These are phyloP conservation scores for Monilinia laxa DNA, from an alignment of 2,329 filamentous ascomycete species.

Conservation along the genomic window DNA sequence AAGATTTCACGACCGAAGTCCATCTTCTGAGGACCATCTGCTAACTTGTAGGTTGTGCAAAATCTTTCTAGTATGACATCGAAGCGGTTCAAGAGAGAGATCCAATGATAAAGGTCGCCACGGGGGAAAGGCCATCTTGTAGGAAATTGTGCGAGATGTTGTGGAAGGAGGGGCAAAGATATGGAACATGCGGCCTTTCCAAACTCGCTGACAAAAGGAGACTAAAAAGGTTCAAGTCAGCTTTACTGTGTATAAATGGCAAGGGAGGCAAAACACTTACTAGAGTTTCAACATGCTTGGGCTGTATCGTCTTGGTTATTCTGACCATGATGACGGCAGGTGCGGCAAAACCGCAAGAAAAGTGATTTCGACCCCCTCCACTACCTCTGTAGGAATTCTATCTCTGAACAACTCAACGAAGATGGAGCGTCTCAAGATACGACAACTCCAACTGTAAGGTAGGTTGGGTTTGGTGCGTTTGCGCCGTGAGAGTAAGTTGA, in stretches of 20 bases:
- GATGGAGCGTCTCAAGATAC: slow-evolving; percentile 40
- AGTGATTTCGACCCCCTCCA: slow-evolving; percentile 51
- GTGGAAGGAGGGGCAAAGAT: slow-evolving; percentile 73
- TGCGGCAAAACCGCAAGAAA: slow-evolving; percentile 57
- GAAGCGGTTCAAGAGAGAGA: slow-evolving; percentile 88
- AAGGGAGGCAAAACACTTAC: slow-evolving; percentile 47
- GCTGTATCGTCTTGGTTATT: slow-evolving; percentile 65
- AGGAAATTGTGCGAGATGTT: slow-evolving; percentile 76
- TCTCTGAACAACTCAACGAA: slow-evolving; percentile 36
- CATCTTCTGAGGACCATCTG: slow-evolving; percentile 74
- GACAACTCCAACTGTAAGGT: slow-evolving; percentile 38
- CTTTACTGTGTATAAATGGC: slow-evolving; percentile 6
- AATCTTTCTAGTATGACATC: slow-evolving; percentile 84
- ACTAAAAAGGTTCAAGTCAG: slow-evolving; percentile 53
- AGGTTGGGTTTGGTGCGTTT: slow-evolving; percentile 23
- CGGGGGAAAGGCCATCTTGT: slow-evolving; percentile 91
- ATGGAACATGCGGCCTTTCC: slow-evolving; percentile 67
- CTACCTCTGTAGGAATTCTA: slow-evolving; percentile 40
- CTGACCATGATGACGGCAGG: slow-evolving; percentile 61
- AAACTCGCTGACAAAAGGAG: slow-evolving; percentile 81
- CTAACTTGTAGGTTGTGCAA: slow-evolving; percentile 75
- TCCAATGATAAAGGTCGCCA: slow-evolving; percentile 98
- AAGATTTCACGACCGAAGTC: slow-evolving; percentile 70
- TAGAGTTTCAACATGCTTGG: slow-evolving; percentile 66
- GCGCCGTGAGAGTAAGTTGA: slow-evolving; percentile 18